Evolutionary conservation across 176 grass and related monocot genomes (phyloP).

Genomic region (Alopecurus myosuroides): DNA sequence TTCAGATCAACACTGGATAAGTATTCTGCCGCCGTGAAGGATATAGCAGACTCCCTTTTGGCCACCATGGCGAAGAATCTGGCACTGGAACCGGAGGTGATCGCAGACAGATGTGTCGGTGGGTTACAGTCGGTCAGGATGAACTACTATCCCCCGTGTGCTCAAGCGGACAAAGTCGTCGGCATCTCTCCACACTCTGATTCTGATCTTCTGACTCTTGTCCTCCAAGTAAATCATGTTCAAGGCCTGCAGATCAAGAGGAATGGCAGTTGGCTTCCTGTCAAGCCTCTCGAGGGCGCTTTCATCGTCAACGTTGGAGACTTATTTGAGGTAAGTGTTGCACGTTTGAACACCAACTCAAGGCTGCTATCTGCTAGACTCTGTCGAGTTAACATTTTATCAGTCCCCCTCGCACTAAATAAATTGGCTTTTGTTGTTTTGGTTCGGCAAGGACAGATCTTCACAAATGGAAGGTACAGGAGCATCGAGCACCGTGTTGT

Average conservation of each 20-base stretch:
- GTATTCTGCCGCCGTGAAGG: slow-evolving; percentile 45
- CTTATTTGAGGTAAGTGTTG: slow-evolving; percentile 28
- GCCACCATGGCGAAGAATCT: slow-evolving; percentile 36
- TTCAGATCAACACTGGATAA: slow-evolving; percentile 28
- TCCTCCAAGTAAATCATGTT: slow-evolving; percentile 53
- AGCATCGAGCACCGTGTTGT: slow-evolving; percentile 46
- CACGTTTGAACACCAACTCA: neutral
- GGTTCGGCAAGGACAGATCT: slow-evolving; percentile 30
- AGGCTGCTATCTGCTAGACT: neutral
- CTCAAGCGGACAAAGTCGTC: slow-evolving; percentile 35
- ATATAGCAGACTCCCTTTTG: slow-evolving; percentile 37
- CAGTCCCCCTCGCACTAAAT: neutral
- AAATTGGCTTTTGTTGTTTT: neutral
- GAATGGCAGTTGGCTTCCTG: slow-evolving; percentile 41
- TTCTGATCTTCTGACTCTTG: slow-evolving; percentile 39
- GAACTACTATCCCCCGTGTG: slow-evolving; percentile 73
- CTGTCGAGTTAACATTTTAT: neutral
- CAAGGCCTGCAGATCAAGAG: slow-evolving; percentile 57
- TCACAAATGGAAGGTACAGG: slow-evolving; percentile 42
- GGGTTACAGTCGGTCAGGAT: slow-evolving; percentile 57
- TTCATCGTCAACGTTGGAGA: slow-evolving; percentile 69
- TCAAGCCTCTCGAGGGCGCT: slow-evolving; percentile 32
- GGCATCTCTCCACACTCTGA: slow-evolving; percentile 73
- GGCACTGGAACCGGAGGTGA: slow-evolving; percentile 29
- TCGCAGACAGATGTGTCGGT: slow-evolving; percentile 9